Evolutionary conservation across 306 rosid genomes (phyloP).

Genomic region (Quercus mongolica): DNA sequence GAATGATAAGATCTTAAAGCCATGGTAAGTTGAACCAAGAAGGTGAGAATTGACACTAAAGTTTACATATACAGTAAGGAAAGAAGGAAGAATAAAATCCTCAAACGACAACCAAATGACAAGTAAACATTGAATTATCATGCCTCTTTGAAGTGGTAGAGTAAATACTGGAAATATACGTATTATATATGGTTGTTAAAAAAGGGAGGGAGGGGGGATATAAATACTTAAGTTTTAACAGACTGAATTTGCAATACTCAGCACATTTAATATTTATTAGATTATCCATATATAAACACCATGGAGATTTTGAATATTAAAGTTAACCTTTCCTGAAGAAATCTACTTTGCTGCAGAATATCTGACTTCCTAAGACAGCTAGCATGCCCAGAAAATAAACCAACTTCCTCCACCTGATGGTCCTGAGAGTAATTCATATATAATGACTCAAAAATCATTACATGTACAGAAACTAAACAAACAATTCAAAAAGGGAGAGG

Average conservation of each 20-base stretch:
- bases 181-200: too few species aligned
- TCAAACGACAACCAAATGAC: background rate
- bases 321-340: conserved; percentile 67
- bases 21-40: background rate
- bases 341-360: conserved; percentile 46
- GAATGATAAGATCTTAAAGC: background rate
- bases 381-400: conserved; percentile 22
- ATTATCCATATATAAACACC: background rate
- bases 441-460: background rate
- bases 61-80: background rate
- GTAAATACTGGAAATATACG: background rate
- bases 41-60: background rate
- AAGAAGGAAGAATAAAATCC: background rate
- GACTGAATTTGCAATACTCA: conserved; percentile 12
- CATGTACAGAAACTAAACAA: conserved; percentile 16
- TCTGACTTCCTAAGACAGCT: conserved; percentile 26
- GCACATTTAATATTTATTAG: background rate
- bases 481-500: background rate
- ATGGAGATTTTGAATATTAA: conserved; percentile 11
- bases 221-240: too few species aligned
- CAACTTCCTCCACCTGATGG: conserved; percentile 23
- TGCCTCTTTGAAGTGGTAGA: background rate
- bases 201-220: too few species aligned
- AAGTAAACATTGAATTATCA: background rate
- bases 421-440: conserved; percentile 40